Evolutionary conservation across 805 yeast genomes (phyloP).

Genomic region (Metschnikowia noctiluminum): DNA sequence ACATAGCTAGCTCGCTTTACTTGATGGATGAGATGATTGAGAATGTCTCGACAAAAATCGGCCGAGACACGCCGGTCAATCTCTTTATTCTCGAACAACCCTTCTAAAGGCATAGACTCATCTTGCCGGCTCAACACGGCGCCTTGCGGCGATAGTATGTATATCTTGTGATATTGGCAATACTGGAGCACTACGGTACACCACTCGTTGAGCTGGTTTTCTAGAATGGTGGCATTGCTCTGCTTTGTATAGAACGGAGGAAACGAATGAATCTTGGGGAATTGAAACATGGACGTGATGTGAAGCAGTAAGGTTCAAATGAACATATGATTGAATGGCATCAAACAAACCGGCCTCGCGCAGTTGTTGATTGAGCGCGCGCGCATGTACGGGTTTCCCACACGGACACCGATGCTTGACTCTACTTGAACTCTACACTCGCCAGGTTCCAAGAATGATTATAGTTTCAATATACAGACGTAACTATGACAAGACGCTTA

Average conservation of each 20-base stretch:
- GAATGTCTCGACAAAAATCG: conserved; percentile 53
- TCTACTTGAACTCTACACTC: not conserved
- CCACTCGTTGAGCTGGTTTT: conserved; percentile 82
- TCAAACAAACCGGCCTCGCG: no score
- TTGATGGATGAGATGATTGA: conserved; percentile 52
- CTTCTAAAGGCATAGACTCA: conserved; percentile 4
- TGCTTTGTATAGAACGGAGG: conserved; percentile 93
- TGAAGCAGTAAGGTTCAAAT: not conserved
- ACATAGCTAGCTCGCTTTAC: conserved; percentile 55
- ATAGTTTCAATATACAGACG: conserved; percentile 16
- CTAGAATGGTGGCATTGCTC: conserved; percentile 74
- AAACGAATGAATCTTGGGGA: conserved; percentile 51
- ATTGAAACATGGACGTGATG: conserved; percentile 21
- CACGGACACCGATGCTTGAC: no score
- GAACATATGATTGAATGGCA: no score
- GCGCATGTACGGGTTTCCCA: conserved; percentile 1
- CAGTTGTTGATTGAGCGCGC: not conserved
- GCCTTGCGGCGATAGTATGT: conserved; percentile 29
- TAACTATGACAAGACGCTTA: conserved; percentile 42
- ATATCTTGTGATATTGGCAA: conserved; percentile 51
- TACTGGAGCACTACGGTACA: conserved; percentile 55
- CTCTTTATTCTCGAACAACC: conserved; percentile 48
- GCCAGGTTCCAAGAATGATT: conserved; percentile 4
- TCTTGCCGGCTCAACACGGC: conserved; percentile 26
- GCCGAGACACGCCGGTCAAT: conserved; percentile 54